Conservation (phyloP, 116 monocot genomes). For the Zostera marina region DNA sequence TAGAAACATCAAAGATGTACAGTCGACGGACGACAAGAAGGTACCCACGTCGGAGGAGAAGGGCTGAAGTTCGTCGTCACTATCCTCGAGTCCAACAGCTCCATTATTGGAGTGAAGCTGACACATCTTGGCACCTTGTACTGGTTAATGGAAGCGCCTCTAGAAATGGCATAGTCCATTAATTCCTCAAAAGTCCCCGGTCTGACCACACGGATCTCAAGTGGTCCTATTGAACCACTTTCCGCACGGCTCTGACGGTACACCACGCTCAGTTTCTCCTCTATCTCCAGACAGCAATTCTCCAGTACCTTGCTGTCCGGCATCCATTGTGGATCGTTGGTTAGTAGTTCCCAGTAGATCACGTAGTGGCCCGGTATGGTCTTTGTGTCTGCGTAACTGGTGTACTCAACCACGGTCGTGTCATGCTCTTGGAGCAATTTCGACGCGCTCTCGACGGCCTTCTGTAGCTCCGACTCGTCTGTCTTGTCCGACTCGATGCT, state of each 20-base stretch:
- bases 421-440: constrained; percentile 14
- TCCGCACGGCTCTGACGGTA: constrained; percentile 30
- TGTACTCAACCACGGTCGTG: constrained; percentile 16
- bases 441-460: constrained; percentile 20
- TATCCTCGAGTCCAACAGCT: constrained; percentile 28
- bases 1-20: too few species aligned
- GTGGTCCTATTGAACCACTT: constrained; percentile 25
- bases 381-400: constrained; percentile 17
- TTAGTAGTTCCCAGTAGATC: constrained; percentile 25
- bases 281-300: constrained; percentile 31
- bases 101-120: constrained; percentile 5
- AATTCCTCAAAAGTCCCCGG: constrained; percentile 31
- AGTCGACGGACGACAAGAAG: background rate
- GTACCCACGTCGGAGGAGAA: background rate
- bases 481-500: constrained; percentile 60
- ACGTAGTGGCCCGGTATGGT: constrained; percentile 34
- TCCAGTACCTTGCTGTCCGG: constrained; percentile 10
- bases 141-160: constrained; percentile 34
- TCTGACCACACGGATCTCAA: constrained; percentile 34
- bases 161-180: constrained; percentile 21
- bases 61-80: constrained; percentile 22
- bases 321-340: background rate
- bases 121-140: constrained; percentile 40
- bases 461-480: constrained; percentile 41
- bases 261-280: constrained; percentile 27